phyloP scores from a whole-genome alignment of 179 eudicot species.

The Vitellaria paradoxa region DNA sequence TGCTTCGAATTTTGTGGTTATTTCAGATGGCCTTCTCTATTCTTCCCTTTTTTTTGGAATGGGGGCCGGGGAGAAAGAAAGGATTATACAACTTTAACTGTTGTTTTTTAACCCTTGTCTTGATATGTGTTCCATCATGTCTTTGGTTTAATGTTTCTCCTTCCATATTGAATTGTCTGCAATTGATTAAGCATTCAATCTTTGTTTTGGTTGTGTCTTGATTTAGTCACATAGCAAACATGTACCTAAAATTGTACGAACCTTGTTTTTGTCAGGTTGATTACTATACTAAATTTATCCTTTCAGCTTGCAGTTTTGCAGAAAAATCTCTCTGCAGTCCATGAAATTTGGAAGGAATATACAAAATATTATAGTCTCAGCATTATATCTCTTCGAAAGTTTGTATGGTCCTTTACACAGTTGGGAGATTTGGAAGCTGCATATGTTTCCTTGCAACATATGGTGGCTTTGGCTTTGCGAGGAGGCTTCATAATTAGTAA shows the following conservation, averaged over 20 bases:
- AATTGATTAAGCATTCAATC: neutral
- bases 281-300: slow-evolving; percentile 22
- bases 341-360: slow-evolving; percentile 73
- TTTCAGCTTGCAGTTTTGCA: slow-evolving; percentile 96
- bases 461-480: slow-evolving; percentile 54
- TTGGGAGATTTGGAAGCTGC: slow-evolving; percentile 76
- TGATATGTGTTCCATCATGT: neutral
- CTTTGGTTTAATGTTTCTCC: neutral
- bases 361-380: slow-evolving; percentile 45
- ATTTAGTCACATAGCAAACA: neutral
- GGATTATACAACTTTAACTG: too few species aligned
- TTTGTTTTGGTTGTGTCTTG: neutral
- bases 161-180: neutral
- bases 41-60: neutral
- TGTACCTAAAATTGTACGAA: neutral
- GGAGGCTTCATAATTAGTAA: slow-evolving; percentile 32
- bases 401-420: slow-evolving; percentile 63
- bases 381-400: slow-evolving; percentile 56
- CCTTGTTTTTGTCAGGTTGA: neutral
- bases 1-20: neutral
- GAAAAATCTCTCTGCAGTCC: slow-evolving; percentile 68
- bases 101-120: neutral
- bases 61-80: neutral
- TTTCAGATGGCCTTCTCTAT: neutral
- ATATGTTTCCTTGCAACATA: slow-evolving; percentile 50